These are phyloP conservation scores for Emergomyces orientalis DNA, from an alignment of 2,329 filamentous ascomycete genomes.

Conservation along the genomic window DNA sequence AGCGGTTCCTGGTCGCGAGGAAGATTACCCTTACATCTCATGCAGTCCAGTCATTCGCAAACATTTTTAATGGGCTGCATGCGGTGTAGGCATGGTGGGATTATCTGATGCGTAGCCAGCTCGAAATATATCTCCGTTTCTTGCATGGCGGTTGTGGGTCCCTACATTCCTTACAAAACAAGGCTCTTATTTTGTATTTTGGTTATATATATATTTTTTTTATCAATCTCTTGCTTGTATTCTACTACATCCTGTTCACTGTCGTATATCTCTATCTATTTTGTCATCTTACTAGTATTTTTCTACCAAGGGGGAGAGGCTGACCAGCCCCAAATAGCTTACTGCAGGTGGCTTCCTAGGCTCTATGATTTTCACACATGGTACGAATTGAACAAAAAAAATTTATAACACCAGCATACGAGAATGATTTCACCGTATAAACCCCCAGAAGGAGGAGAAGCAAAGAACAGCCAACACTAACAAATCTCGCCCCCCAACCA, in stretches of 20 bases:
- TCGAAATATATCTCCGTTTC: conserved; percentile 42
- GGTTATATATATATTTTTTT: neutral
- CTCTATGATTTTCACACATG: conserved; percentile 28
- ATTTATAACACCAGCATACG: neutral
- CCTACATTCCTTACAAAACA: conserved; percentile 44
- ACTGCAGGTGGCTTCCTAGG: conserved; percentile 33
- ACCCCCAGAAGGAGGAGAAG: neutral
- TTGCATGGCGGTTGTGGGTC: conserved; percentile 54
- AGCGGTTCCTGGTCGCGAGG: conserved; percentile 77
- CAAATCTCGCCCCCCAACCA: conserved; percentile 38
- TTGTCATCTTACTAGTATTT: conserved; percentile 9
- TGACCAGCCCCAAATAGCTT: conserved; percentile 29
- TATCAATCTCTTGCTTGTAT: neutral
- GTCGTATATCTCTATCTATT: neutral
- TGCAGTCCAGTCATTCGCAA: conserved; percentile 58
- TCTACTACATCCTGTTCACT: neutral
- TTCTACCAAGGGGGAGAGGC: conserved; percentile 11
- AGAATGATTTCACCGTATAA: neutral
- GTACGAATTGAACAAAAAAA: conserved; percentile 20
- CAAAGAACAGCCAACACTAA: conserved; percentile 7
- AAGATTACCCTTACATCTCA: conserved; percentile 63
- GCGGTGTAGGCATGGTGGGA: conserved; percentile 69
- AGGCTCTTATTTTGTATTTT: conserved; percentile 13
- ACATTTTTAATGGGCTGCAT: conserved; percentile 47
- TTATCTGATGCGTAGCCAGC: conserved; percentile 57